A percentile compares a stretch with the other conserved stretches of the same genome.
phyloP scores from a whole-genome alignment of 208 protist genomes.

The Leishmania guyanensis region DNA sequence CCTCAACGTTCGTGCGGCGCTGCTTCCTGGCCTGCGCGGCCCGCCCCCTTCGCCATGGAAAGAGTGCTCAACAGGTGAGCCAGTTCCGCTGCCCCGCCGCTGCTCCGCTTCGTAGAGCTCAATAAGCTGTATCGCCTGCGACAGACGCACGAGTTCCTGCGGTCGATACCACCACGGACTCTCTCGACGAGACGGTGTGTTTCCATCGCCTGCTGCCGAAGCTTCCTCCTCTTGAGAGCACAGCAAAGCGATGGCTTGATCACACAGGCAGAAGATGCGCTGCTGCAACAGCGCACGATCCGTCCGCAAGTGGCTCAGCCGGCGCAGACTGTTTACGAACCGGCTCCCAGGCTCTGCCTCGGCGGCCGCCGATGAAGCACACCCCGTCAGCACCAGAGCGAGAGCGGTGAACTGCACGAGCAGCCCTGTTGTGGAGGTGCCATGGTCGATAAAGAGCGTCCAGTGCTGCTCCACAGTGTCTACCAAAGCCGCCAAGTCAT shows the following conservation, averaged over 20 bases:
- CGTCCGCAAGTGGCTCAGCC: constrained; percentile 30
- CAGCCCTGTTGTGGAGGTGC: constrained; percentile 38
- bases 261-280: constrained; percentile 24
- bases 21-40: neutral
- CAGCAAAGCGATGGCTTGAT: constrained; percentile 12
- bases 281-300: constrained; percentile 37
- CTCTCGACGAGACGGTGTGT: neutral
- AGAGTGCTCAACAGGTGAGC: neutral
- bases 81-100: neutral
- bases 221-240: constrained; percentile 8
- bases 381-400: constrained; percentile 28
- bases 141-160: constrained; percentile 38
- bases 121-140: constrained; percentile 19
- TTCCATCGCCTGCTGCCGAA: neutral
- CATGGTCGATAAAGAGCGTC: constrained; percentile 30
- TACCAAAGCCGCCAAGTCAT: constrained; percentile 46
- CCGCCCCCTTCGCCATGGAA: neutral
- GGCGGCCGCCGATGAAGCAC: constrained; percentile 15
- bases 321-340: constrained; percentile 23
- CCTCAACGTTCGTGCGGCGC: neutral
- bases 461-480: constrained; percentile 46
- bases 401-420: constrained; percentile 57
- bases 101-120: constrained; percentile 16
- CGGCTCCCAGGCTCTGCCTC: constrained; percentile 12
- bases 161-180: constrained; percentile 29